A percentile compares a stretch with the other conserved stretches of the same genome.
Conservation (phyloP, 495 filamentous ascomycete species). For the Trypethelium eluteriae region DNA sequence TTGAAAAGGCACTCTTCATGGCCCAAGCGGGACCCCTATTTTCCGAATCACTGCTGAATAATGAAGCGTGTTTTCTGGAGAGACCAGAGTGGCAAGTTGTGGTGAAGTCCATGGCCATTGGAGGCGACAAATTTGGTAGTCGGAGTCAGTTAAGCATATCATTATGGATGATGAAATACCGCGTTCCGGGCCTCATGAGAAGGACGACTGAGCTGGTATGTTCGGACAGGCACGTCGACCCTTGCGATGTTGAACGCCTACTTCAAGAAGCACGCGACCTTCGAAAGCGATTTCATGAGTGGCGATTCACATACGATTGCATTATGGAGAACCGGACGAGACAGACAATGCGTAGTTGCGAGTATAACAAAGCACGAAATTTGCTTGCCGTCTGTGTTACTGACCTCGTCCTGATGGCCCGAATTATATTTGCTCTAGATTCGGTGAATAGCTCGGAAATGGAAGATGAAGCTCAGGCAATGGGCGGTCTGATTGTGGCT, state of each 20-base stretch:
- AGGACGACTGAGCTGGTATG: constrained; percentile 12
- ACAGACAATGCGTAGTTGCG: background rate
- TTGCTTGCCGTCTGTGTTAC: constrained; percentile 19
- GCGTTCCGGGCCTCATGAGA: constrained; percentile 19
- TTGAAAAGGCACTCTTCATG: constrained; percentile 30
- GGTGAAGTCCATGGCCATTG: constrained; percentile 16
- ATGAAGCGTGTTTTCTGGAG: constrained; percentile 22
- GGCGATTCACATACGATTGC: constrained; percentile 1
- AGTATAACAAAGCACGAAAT: constrained; percentile 18
- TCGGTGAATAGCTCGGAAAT: constrained; percentile 11
- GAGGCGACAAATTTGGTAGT: constrained; percentile 12
- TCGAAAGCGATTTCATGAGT: constrained; percentile 19
- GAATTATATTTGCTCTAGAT: background rate
- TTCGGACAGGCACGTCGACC: background rate
- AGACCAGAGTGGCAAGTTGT: constrained; percentile 20
- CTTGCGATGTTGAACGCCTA: constrained; percentile 10
- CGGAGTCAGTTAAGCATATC: constrained; percentile 17
- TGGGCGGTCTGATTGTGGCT: constrained; percentile 20
- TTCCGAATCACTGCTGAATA: constrained; percentile 20
- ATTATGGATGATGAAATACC: constrained; percentile 16
- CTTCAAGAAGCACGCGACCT: constrained; percentile 17
- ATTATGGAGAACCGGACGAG: background rate
- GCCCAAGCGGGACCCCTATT: constrained; percentile 28
- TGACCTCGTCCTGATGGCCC: constrained; percentile 5
- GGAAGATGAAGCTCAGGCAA: constrained; percentile 22